Base-by-base conservation (phyloP, 257 asterid species). In the Phtheirospermum japonicum region DNA sequence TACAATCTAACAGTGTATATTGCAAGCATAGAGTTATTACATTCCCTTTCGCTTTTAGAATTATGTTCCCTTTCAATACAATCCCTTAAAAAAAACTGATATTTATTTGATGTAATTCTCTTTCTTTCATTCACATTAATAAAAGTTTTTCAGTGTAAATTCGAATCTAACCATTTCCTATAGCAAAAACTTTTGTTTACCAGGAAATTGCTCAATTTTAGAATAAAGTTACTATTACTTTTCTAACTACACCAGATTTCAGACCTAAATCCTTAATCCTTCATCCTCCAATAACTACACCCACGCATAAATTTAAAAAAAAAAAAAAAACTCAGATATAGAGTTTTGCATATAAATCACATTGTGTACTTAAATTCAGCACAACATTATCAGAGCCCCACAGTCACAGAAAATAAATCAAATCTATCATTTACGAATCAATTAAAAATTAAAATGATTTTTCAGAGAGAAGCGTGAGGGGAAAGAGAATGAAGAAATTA, bases 401-500 rank as follows among this genome's bases (percentile, higher is more conserved):
- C n/a, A n/a, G n/a, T 49, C 59, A 32, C 36, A 54, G 11, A 20
- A 57, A 32, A 43, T 33, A 59, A 57, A 58, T 36, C 49, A 34
- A 36, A 37, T 20, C 3, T 39, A 40, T 18, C 28, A 6, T 48
- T 4, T 8, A 51, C 75, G 14, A 18, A 60, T 56, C 43, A 71
- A 66, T 28, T 33, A 13, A 39, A 36, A 32, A 9, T 1, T 10
- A 33, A 57, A 18, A 12, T 19, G 39, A 34, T 39, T 42, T 50
- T 46, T 9, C 12, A 31, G 3, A 49, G 31, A 70, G 42, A 62
- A 65, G 6, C 7, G 7, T 2, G 13, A 9, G 33, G 32, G 18
- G 8, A 61, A 18, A 48, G 34, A 63, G 71, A 51, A 20, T 31
- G 56, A 52, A 61, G 26, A 73, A 71, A 68, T 72, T 77, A 89